These are phyloP conservation scores for Mortierella sp. DNA, from an alignment of 371 early-diverging fungal species.

Conservation along the genomic window DNA sequence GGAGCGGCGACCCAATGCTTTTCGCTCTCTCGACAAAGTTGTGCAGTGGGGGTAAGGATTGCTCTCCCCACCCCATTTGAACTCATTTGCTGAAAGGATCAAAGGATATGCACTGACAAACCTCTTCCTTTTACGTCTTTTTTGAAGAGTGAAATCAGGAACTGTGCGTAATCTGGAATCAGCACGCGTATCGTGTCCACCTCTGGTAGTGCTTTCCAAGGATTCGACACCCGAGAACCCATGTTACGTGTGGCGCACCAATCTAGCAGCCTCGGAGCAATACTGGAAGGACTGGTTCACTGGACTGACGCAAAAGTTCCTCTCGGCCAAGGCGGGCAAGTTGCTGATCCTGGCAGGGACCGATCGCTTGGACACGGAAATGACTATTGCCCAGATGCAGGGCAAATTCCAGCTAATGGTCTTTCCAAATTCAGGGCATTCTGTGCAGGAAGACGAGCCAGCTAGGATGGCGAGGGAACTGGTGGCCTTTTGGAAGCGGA, in stretches of 20 bases:
- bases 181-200: slow-evolving; percentile 82
- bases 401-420: slow-evolving; percentile 90
- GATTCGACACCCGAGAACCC: slow-evolving; percentile 28
- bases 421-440: slow-evolving; percentile 87
- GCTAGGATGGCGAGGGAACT: slow-evolving; percentile 74
- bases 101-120: no score
- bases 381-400: slow-evolving; percentile 97
- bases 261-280: slow-evolving; percentile 72
- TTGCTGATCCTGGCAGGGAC: slow-evolving; percentile 92
- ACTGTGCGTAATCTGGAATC: slow-evolving; percentile 76
- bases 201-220: slow-evolving; percentile 56
- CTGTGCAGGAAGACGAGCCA: slow-evolving; percentile 92
- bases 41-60: slow-evolving; percentile 37
- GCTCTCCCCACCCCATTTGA: not conserved
- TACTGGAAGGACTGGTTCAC: slow-evolving; percentile 93
- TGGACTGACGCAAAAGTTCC: slow-evolving; percentile 83
- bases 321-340: slow-evolving; percentile 74
- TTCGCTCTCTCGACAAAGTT: slow-evolving; percentile 44
- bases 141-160: slow-evolving; percentile 63
- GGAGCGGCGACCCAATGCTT: slow-evolving; percentile 34
- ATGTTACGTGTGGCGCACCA: slow-evolving; percentile 75
- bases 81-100: not conserved
- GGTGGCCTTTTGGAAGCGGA: slow-evolving; percentile 84
- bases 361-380: slow-evolving; percentile 89
- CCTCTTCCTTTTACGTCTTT: not conserved